Conservation (phyloP, 2,329 filamentous ascomycete genomes). For the Aquanectria penicillioides region DNA sequence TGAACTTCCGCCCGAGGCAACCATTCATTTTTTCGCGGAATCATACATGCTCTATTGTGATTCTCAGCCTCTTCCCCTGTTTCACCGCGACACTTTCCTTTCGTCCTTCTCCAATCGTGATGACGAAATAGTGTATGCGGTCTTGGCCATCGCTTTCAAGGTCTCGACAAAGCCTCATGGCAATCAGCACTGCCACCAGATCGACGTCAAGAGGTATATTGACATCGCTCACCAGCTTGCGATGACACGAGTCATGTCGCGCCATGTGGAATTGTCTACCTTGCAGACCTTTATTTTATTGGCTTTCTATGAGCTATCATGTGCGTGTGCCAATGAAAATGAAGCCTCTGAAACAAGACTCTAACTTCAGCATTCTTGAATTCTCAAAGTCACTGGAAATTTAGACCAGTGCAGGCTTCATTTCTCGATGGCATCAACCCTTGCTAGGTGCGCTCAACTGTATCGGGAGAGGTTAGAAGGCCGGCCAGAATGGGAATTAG, state of each 20-base stretch:
- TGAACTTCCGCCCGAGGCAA: background rate
- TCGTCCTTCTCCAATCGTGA: background rate
- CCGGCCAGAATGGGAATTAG: background rate
- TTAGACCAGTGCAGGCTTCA: constrained; percentile 1
- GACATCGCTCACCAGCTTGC: background rate
- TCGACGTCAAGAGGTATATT: background rate
- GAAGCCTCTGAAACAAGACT: background rate
- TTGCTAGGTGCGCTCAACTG: background rate
- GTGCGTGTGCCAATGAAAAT: background rate
- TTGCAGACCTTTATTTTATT: background rate
- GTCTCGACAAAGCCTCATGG: background rate
- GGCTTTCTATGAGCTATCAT: background rate
- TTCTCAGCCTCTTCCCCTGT: background rate
- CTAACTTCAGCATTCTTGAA: background rate
- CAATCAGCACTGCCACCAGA: background rate
- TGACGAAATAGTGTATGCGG: background rate
- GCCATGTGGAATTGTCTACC: background rate
- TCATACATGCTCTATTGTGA: background rate
- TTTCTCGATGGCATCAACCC: background rate
- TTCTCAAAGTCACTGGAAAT: background rate
- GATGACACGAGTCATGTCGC: background rate
- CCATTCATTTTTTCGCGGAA: background rate
- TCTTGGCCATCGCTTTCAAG: background rate
- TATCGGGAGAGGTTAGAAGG: background rate
- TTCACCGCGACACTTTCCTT: background rate